Evolutionary conservation across 106 monocot species (phyloP), one percentile per base, ranked within the genome.

Genomic region (Xerophyta viscosa): DNA sequence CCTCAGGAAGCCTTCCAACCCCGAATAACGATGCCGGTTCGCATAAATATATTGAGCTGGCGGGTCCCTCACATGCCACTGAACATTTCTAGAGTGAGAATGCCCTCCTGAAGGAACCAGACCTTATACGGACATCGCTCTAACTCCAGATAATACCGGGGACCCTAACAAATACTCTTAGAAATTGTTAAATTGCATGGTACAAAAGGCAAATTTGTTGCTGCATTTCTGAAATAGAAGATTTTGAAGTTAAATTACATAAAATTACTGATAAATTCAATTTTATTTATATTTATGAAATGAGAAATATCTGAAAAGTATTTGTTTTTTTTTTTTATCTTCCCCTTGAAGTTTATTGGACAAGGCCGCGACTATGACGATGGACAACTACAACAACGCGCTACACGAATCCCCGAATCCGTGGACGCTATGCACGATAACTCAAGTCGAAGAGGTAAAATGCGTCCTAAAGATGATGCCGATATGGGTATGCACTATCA

Each of bases 371-470:
- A 73, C 70, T 0, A 15, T 67, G 2, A 66, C 61, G 0, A 19
- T 6, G 0, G 56, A 63, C 20, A 71, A 76, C 39, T 61, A 46
- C 26, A 3, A 20, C 14, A n/a, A 19, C n/a, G 49, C 13, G 22
- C 41, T 19, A 4, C 47, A 31, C 0, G 43, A 9, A 43, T 24
- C 22, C 15, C 27, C 22, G 13, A 65, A 68, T 22, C 65, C 76
- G 24, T 90, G 89, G 89, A 57, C 30, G 26, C 52, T 90, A 0
- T 84, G 84, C 80, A 90, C 84, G 0, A 74, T 84, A n/a, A 81
- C 84, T 4, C 89, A 90, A 46, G 89, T 90, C 19, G 89, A 90
- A 57, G 89, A 84, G 59, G 89, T 80, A 41, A 90, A 90, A 27
- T 80, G 80, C 25, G 74, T 90, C 31, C 65, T 84, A 2, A 83